Percentiles rank a stretch among this genome's conserved stretches.
Evolutionary conservation across 2,329 filamentous ascomycete genomes (phyloP).

Genomic region (Atkinsonella hypoxylon): DNA sequence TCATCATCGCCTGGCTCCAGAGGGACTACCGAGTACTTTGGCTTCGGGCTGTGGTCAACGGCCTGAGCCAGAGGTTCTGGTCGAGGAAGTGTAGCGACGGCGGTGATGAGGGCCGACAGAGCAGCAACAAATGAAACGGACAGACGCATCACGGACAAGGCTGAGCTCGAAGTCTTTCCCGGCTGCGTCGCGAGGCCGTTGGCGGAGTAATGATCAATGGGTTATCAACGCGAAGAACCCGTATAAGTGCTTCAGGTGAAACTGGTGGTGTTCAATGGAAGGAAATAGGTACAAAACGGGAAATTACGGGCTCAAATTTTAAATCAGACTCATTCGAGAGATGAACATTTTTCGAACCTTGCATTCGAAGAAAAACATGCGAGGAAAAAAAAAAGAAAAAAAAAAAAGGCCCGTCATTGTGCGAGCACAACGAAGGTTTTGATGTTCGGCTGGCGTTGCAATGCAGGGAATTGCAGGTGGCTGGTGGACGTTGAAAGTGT

Average conservation of each 20-base stretch:
- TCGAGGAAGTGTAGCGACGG: slow-evolving; percentile 18
- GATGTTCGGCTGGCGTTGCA: background rate
- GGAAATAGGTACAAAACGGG: background rate
- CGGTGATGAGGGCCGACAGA: slow-evolving; percentile 17
- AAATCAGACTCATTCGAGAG: background rate
- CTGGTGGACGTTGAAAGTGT: slow-evolving; percentile 4
- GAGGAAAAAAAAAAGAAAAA: background rate
- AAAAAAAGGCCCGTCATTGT: background rate
- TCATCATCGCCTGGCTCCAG: slow-evolving; percentile 21
- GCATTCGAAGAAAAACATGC: background rate
- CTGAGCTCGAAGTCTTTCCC: background rate
- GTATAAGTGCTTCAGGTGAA: background rate
- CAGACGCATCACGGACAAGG: slow-evolving; percentile 19
- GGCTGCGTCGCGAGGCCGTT: background rate
- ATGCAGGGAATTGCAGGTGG: slow-evolving; percentile 2
- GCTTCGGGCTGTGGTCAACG: slow-evolving; percentile 12
- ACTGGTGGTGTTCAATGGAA: background rate
- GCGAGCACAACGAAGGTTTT: background rate
- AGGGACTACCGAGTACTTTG: slow-evolving; percentile 27
- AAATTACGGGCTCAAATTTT: background rate
- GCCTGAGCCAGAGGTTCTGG: slow-evolving; percentile 14
- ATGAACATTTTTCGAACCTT: background rate
- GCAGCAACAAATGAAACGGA: slow-evolving; percentile 18
- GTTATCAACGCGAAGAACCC: background rate
- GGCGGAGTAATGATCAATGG: background rate